Conservation (phyloP, 2,329 filamentous ascomycete species). For the Chaetomium globosum region DNA sequence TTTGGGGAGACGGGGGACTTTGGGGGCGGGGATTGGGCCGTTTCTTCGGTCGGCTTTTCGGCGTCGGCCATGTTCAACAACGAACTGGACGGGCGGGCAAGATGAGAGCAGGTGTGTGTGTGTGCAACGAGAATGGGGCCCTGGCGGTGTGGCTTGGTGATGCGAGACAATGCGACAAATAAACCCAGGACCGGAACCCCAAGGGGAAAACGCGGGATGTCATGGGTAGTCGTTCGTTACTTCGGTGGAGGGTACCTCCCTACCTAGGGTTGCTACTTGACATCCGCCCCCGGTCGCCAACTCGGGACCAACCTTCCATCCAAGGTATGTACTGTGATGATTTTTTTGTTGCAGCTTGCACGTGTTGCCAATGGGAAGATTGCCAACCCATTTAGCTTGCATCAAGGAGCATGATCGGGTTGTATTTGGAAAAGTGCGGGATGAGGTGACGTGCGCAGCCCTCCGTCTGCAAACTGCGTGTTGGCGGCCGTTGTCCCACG, state of each 20-base stretch:
- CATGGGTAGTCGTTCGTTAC: not conserved
- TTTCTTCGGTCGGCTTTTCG: not conserved
- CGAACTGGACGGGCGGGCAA: not conserved
- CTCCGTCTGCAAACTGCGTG: not conserved
- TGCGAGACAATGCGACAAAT: not conserved
- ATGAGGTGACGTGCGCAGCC: not conserved
- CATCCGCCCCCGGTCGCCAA: conserved; percentile 1
- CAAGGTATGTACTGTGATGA: not conserved
- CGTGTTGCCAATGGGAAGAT: conserved; percentile 2
- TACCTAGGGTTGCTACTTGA: not conserved
- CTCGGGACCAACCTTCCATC: not conserved
- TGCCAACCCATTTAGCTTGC: not conserved
- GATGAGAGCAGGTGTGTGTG: not conserved
- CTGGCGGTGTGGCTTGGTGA: not conserved
- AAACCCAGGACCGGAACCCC: not conserved
- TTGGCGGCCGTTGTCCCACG: not conserved
- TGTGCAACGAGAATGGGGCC: not conserved
- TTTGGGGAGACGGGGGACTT: not conserved
- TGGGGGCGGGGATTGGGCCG: not conserved
- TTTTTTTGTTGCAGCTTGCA: not conserved
- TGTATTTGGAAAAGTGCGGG: not conserved
- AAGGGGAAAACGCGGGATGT: not conserved
- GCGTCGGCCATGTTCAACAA: conserved; percentile 3
- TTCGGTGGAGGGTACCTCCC: too few relatives aligned
- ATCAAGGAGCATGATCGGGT: not conserved